Evolutionary conservation across 2,329 filamentous ascomycete species (phyloP), one percentile per base, ranked within the genome.

Genomic region (Microthyrium microscopicum): DNA sequence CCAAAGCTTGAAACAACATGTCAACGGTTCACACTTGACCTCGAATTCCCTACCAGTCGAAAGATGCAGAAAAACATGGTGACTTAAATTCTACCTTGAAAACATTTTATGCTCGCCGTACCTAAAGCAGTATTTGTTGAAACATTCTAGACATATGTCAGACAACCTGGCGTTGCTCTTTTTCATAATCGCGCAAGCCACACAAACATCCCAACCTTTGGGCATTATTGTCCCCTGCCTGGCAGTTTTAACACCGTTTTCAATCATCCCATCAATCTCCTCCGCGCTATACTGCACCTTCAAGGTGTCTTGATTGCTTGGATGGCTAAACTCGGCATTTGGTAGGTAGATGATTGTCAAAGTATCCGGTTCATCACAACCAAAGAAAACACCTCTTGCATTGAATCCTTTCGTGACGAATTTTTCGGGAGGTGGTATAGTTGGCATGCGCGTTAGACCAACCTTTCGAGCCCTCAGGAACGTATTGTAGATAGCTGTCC

Each of bases 401-500:
- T 76, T 76, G 39, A 76, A 55, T 13, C 66, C 66, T 9, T 68
- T 52, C 44, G 68, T 62, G 42, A 72, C 44, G 44, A 76, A 76
- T 2, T 64, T 69, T 40, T 61, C 51, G 31, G 54, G 56, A 44
- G 63, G 57, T 0, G 73, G 73, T 8, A 77, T 58, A 33, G 55
- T 49, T 2, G 73, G 73, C 58, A 77, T 75, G 15, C 63, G 57
- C 1, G 62, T 64, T 31, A 67, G 61, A 40, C 66, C 63, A 28
- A 61, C 59, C 35, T 51, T 47, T 16, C 55, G 52, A 29, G 67
- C 59, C 42, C 67, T 68, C 37, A 64, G 54, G 52, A 72, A 76
- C 13, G 68, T 70, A 36, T 66, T 64, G 35, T 61, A 58, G 34
- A 73, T 51, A 33, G 70, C 68, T 21, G 63, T 65, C 36, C 71